Evolutionary conservation across 1,139 yeast species (phyloP).

Genomic region (Candida dubliniensis): DNA sequence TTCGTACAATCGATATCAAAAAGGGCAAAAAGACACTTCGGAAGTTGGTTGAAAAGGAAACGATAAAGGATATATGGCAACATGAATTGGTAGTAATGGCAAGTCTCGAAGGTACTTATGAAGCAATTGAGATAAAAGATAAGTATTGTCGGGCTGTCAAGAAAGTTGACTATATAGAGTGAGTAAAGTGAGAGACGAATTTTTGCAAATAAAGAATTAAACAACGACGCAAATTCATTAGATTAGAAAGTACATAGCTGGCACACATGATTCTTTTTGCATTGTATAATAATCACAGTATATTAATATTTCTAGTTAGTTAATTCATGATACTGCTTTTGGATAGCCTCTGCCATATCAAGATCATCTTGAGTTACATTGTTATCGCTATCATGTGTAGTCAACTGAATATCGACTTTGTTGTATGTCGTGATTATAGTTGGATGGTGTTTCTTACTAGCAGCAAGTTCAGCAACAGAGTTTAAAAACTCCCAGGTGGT

Average conservation of each 20-base stretch:
- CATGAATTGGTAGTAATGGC: constrained; percentile 71
- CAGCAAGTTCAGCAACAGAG: constrained; percentile 60
- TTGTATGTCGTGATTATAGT: constrained; percentile 65
- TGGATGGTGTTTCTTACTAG: constrained; percentile 71
- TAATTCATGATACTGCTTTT: constrained; percentile 10
- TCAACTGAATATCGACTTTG: constrained; percentile 53
- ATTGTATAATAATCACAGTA: no score
- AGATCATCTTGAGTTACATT: constrained; percentile 60
- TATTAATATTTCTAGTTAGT: constrained; percentile 3
- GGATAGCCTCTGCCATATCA: constrained; percentile 46
- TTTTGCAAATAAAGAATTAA: no score
- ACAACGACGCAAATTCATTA: neutral
- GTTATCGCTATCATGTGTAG: constrained; percentile 66
- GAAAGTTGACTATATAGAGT: constrained; percentile 13
- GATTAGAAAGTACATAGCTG: neutral
- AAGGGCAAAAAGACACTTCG: constrained; percentile 21
- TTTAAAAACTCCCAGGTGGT: constrained; percentile 67
- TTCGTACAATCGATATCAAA: constrained; percentile 44
- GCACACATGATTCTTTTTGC: no score
- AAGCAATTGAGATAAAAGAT: constrained; percentile 84
- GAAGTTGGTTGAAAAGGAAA: constrained; percentile 70
- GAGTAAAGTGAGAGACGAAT: no score
- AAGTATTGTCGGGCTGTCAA: constrained; percentile 66
- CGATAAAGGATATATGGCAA: constrained; percentile 67
- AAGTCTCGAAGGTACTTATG: constrained; percentile 89